Conservation (phyloP, 2,329 filamentous ascomycete species). For the Thielaviopsis punctulata region DNA sequence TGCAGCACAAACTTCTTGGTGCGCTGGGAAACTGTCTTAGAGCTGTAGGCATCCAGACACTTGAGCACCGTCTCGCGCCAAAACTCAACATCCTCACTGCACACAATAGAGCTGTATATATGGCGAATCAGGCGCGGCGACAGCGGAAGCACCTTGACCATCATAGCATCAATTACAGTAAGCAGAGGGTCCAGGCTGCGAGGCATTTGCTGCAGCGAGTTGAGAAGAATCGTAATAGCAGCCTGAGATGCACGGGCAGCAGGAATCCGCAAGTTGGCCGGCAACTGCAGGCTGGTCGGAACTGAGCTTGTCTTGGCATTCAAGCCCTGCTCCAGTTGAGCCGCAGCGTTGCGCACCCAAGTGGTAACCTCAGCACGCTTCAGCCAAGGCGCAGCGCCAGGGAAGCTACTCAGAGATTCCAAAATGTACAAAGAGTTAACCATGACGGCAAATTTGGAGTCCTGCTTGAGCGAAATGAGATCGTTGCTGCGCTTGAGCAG, state of each 20-base stretch:
- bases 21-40: conserved; percentile 63
- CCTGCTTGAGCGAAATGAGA: conserved; percentile 45
- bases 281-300: conserved; percentile 51
- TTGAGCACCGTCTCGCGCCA: conserved; percentile 68
- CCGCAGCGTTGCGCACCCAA: conserved; percentile 50
- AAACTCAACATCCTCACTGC: conserved; percentile 68
- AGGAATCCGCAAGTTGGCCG: conserved; percentile 57
- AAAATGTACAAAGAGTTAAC: conserved; percentile 81
- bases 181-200: conserved; percentile 73
- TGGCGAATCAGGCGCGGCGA: conserved; percentile 63
- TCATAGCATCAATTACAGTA: conserved; percentile 66
- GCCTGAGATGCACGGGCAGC: conserved; percentile 53
- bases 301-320: conserved; percentile 22
- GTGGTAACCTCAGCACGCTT: conserved; percentile 42
- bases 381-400: conserved; percentile 53
- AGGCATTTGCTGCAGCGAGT: conserved; percentile 56
- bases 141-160: conserved; percentile 62
- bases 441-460: conserved; percentile 49
- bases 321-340: conserved; percentile 49
- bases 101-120: conserved; percentile 73
- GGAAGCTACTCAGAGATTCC: conserved; percentile 55
- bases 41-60: conserved; percentile 74
- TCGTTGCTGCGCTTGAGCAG: conserved; percentile 54
- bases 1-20: conserved; percentile 87
- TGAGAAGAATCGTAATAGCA: conserved; percentile 70